Base-by-base conservation (phyloP, 805 yeast genomes). In the Citeromyces nyonsensis region DNA sequence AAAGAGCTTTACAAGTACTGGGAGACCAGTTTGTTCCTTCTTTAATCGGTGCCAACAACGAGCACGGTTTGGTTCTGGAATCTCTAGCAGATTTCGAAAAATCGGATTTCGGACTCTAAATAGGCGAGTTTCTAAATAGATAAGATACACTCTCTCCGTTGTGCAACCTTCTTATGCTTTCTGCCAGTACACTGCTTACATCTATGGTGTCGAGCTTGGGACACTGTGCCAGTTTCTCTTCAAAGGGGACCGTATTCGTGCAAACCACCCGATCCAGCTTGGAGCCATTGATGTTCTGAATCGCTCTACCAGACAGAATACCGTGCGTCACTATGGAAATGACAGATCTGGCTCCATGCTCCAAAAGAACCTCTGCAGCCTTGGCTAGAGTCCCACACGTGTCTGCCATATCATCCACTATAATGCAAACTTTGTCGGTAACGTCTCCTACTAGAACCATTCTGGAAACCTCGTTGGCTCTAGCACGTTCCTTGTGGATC, bases 361-460 rank as follows among this genome's bases (percentile, higher is more conserved):
- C 74, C 37, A 80, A 49, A 35, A 81, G 58, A 10, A 76, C 70
- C 40, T 81, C 88, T 14, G 85, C 82, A 26, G 91, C 91, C 54
- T 80, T 81, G 34, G 77, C 81, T 40, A 81, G 57, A 12, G 93
- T 81, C 39, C 91, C 93, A 57, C 93, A 81, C 13, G 93, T 81
- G 51, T 81, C 93, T 30, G 91, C 91, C 85, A 81, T 81, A 52
- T 81, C 93, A 56, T 81, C 93, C 29, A 81, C 82, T 43, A 81
- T 69, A 35, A 81, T 61, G 58, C 91, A 81, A 32, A 73, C 63
- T 52, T 80, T 80, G 38, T 69, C 76, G 3, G 74, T 57, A 25
- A 81, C 93, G 56, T 81, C 91, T 47, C 93, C 93, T 32, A 81
- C 93, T 33, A 81, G 61, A 14, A 79, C 86, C 93, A 81, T 81